A percentile compares a stretch with the other conserved stretches of the same genome.
Conservation (phyloP, 805 yeast species). For the Starmerella floricola region DNA sequence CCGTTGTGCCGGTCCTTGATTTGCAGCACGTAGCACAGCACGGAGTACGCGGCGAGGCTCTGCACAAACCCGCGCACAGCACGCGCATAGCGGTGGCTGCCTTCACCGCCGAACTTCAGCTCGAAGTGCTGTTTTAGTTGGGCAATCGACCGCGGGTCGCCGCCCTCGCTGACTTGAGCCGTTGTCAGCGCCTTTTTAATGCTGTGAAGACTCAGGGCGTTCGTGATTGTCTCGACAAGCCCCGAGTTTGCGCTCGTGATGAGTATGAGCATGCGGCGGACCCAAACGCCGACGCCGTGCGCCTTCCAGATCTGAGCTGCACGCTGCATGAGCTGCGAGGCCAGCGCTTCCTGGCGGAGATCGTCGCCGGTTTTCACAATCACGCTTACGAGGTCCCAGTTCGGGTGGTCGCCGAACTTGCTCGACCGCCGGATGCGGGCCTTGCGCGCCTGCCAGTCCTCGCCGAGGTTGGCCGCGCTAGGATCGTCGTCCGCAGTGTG, state of each 20-base stretch:
- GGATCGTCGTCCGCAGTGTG: slow-evolving; percentile 40
- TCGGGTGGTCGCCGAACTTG: slow-evolving; percentile 69
- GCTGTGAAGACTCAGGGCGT: slow-evolving; percentile 87
- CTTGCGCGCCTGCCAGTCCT: slow-evolving; percentile 81
- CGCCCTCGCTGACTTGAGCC: slow-evolving; percentile 37
- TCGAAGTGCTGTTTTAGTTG: slow-evolving; percentile 68
- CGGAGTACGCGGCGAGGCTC: slow-evolving; percentile 86
- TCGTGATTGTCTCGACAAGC: slow-evolving; percentile 87
- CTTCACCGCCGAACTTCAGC: slow-evolving; percentile 56
- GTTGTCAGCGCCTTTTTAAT: slow-evolving; percentile 85
- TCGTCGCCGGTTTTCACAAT: slow-evolving; percentile 96
- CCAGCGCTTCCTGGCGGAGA: slow-evolving; percentile 92
- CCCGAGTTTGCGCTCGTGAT: slow-evolving; percentile 87
- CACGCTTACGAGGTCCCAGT: slow-evolving; percentile 93
- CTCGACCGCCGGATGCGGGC: slow-evolving; percentile 69
- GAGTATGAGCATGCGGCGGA: slow-evolving; percentile 80
- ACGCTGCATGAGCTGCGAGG: slow-evolving; percentile 82
- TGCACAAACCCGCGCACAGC: slow-evolving; percentile 80
- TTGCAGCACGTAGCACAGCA: slow-evolving; percentile 79
- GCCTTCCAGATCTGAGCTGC: slow-evolving; percentile 76
- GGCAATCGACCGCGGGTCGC: slow-evolving; percentile 55
- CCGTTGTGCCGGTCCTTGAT: slow-evolving; percentile 98
- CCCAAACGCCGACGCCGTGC: slow-evolving; percentile 68
- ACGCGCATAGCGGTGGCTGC: slow-evolving; percentile 41
- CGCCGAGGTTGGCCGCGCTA: slow-evolving; percentile 57